Conservation (phyloP, 345 rosid genomes). For the Odontarrhena argentea region DNA sequence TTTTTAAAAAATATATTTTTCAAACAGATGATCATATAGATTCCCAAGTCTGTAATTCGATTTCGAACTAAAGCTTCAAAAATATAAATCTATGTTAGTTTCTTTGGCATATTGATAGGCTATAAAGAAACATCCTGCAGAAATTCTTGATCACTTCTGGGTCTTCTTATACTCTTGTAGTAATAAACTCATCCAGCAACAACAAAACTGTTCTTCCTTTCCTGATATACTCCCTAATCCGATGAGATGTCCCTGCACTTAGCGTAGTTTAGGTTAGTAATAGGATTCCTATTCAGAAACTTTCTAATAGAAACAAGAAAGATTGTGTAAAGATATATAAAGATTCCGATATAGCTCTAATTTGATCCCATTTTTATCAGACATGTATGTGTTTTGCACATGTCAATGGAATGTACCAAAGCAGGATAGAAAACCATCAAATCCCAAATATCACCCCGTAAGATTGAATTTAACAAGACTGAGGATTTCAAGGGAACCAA, state of each 20-base stretch:
- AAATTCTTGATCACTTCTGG: slow-evolving; percentile 1
- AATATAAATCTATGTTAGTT: slow-evolving; percentile 22
- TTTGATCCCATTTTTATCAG: slow-evolving; percentile 2
- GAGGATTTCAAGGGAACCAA: slow-evolving; percentile 8
- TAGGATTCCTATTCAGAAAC: slow-evolving; percentile 4
- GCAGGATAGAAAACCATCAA: background rate
- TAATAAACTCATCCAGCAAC: slow-evolving; percentile 12
- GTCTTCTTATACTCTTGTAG: background rate
- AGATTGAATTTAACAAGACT: slow-evolving; percentile 14
- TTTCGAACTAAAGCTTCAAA: background rate
- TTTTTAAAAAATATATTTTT: background rate
- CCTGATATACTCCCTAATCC: slow-evolving; percentile 5
- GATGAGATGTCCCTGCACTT: slow-evolving; percentile 10
- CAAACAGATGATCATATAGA: background rate
- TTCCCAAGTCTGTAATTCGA: slow-evolving; percentile 12
- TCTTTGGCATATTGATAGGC: slow-evolving; percentile 19
- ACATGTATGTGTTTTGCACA: background rate
- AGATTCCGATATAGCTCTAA: background rate
- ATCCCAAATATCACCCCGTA: background rate
- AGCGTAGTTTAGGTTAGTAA: background rate
- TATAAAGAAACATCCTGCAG: slow-evolving; percentile 16
- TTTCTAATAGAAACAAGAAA: background rate
- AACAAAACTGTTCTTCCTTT: slow-evolving; percentile 23
- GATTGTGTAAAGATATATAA: background rate
- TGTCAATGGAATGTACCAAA: slow-evolving; percentile 3